Evolutionary conservation across 106 monocot species (phyloP).

Genomic region (Acorus calamus): DNA sequence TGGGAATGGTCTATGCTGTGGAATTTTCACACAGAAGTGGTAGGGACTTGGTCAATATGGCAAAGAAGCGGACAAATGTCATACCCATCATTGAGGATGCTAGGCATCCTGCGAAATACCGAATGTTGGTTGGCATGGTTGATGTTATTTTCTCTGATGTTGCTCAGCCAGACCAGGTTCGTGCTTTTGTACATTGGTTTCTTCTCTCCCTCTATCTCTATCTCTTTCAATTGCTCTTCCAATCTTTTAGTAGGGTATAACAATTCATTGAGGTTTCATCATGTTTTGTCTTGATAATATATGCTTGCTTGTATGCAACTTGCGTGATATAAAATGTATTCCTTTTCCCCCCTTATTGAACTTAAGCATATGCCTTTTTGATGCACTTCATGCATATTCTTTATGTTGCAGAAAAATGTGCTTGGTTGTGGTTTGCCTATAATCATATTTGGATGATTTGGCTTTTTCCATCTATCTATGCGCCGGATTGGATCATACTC

Average conservation of each 20-base stretch:
- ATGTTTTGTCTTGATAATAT: too few species aligned
- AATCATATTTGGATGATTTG: too few species aligned
- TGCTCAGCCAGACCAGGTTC: conserved; percentile 96
- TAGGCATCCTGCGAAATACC: conserved; percentile 87
- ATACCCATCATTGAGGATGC: conserved; percentile 99
- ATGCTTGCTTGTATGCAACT: too few species aligned
- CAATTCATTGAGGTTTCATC: too few species aligned
- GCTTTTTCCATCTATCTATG: too few species aligned
- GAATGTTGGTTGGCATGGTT: conserved; percentile 97
- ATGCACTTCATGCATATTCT: too few species aligned
- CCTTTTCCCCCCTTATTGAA: background rate
- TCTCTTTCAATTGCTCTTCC: background rate
- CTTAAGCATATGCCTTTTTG: conserved; percentile 17
- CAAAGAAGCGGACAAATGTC: conserved; percentile 89
- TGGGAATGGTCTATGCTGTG: conserved; percentile 87
- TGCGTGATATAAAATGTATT: background rate
- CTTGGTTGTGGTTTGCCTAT: too few species aligned
- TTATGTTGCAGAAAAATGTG: too few species aligned
- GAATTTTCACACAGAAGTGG: conserved; percentile 97
- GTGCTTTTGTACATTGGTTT: background rate
- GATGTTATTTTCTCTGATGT: conserved; percentile 99
- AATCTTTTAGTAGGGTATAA: background rate
- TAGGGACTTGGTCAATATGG: conserved; percentile 95
- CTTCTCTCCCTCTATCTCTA: background rate
- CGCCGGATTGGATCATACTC: too few species aligned